Evolutionary conservation across 176 grass and related monocot genomes (phyloP), one percentile per base, ranked within the genome.

Genomic region (Cocos nucifera): DNA sequence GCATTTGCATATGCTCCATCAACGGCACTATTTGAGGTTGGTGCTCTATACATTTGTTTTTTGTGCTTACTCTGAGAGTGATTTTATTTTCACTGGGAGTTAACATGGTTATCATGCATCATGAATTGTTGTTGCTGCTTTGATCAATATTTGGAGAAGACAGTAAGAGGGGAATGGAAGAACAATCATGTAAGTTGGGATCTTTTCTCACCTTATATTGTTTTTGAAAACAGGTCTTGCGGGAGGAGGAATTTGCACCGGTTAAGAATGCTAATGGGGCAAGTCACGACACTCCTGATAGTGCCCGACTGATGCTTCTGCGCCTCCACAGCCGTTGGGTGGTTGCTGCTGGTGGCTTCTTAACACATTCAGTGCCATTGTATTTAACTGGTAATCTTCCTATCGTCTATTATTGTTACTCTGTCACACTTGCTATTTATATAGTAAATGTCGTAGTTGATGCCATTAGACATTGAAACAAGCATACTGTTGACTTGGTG

Each of bases 191-290:
- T 14, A 14, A 12, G 35, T 12, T 44, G 35, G 35, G 35, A 44
- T 44, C 35, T 44, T 44, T 44, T 44, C 35, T 44, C 35, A 30
- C 28, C 28, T 0, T 30, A 44, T 44, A 44, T 44, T 44, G 35
- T 50, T n/a, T 69, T 76, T 19, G 51, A 29, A n/a, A 66, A 51
- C 75, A 95, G 91, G 69, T 95, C n/a, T 49, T 79, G 68, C 69
- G 91, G 18, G 91, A 95, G 62, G 91, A 95, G 78, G 91, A 95
- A 87, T 95, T 95, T 82, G 86, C 91, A 30, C 86, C 86, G 20
- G 83, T 95, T 24, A 90, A 95, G 80, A 95, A 90, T 87, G 91
- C 91, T 65, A 90, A 90, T 22, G 91, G 86, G 22, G 67, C 83
- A 60, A 77, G 67, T 61, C 77, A 95, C 51, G 91, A 90, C 75